A percentile compares a stretch with the other conserved stretches of the same genome.
Conservation (phyloP, 2,329 filamentous ascomycete genomes). For the Parascedosporium putredinis region DNA sequence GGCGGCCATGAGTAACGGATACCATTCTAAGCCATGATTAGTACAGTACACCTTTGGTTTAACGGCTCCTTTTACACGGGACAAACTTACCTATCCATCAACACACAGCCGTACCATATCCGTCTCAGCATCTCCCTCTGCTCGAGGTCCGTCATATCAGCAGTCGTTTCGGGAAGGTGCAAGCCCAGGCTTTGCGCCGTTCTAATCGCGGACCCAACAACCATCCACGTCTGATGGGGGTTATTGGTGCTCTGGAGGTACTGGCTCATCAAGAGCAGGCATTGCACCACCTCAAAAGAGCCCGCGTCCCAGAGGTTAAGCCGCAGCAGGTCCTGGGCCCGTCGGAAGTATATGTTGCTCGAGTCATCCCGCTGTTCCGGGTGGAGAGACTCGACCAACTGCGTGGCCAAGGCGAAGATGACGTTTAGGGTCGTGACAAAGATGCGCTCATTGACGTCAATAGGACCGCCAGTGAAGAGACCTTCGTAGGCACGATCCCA, state of each 20-base stretch:
- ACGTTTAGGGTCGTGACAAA: conserved; percentile 34
- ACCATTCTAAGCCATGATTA: conserved; percentile 20
- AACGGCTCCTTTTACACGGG: not conserved
- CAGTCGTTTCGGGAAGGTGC: conserved; percentile 29
- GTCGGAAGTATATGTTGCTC: conserved; percentile 29
- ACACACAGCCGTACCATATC: conserved; percentile 26
- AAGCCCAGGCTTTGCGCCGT: conserved; percentile 36
- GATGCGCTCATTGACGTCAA: conserved; percentile 28
- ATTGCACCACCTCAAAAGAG: conserved; percentile 34
- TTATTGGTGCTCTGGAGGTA: conserved; percentile 38
- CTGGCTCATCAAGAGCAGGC: conserved; percentile 34
- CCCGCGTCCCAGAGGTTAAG: conserved; percentile 31
- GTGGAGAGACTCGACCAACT: conserved; percentile 29
- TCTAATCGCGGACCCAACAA: conserved; percentile 32
- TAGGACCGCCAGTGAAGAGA: conserved; percentile 26
- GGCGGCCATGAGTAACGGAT: conserved; percentile 23
- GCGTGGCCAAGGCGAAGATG: conserved; percentile 34
- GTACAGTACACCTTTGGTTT: fast-evolving
- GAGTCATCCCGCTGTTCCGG: conserved; percentile 27
- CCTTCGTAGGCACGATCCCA: conserved; percentile 28
- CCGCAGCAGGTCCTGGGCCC: conserved; percentile 30
- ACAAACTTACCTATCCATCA: conserved; percentile 26
- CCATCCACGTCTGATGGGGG: conserved; percentile 38
- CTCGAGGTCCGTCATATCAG: conserved; percentile 12
- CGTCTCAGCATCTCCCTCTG: conserved; percentile 19